Evolutionary conservation across 2,329 filamentous ascomycete species (phyloP), one percentile per base, ranked within the genome.

Genomic region (Fusarium nisikadoi): DNA sequence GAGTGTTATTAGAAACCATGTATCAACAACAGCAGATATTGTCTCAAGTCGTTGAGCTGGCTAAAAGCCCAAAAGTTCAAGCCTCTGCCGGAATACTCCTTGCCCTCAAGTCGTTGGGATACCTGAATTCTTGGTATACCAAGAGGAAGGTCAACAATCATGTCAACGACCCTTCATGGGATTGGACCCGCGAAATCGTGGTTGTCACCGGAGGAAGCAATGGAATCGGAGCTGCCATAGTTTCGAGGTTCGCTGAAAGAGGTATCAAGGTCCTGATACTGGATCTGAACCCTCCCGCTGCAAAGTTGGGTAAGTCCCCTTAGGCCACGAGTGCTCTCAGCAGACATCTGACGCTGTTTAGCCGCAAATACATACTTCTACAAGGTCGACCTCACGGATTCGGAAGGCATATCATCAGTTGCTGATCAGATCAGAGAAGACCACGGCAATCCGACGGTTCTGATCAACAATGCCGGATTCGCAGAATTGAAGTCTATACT

Each of bases 101-200:
- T 20, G 7, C 8, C 5, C 14, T 57, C 7, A 49, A 57, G 45
- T 7, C 19, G 1, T 9, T 57, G 8, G 9, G 6, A 5, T 47
- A 38, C 11, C 14, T 7, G 33, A 57, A 36, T 27, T 33, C 54
- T 9, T 59, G 45, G 43, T 59, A 59, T 23, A 59, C 45, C 8
- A 50, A 35, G n/a, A 50, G 43, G 33, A n/a, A 16, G n/a, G 27
- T 59, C 27, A 59, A 59, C 6, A 59, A 59, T 1, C n/a, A 59
- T 41, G 27, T 41, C 4, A 8, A 1, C 8, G 45, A 59, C 3
- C 27, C 35, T 33, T 25, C 27, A 11, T 59, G 36, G 38, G 45
- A 59, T 6, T 59, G 27, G 36, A 35, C 17, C 27, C 36, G 35
- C 2, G 56, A 59, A 33, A 27, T 59, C 3, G 45, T 59, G 6